Evolutionary conservation across 2,329 filamentous ascomycete species (phyloP).

Genomic region (Ophiosphaerella narmari): DNA sequence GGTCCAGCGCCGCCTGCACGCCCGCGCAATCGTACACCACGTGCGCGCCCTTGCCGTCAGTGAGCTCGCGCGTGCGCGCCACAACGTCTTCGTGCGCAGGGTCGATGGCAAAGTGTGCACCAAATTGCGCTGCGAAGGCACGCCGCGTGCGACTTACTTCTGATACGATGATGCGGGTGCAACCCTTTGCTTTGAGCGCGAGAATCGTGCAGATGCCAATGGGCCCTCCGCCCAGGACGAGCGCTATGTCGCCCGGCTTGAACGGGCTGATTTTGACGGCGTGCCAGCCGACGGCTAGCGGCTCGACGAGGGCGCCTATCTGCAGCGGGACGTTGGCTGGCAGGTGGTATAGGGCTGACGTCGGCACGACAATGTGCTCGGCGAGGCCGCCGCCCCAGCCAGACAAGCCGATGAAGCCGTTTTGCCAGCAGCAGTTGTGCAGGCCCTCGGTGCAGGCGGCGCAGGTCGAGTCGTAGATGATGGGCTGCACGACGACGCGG

Average conservation of each 20-base stretch:
- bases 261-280: slow-evolving; percentile 58
- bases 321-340: slow-evolving; percentile 59
- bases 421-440: slow-evolving; percentile 60
- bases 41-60: slow-evolving; percentile 53
- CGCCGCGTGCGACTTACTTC: slow-evolving; percentile 56
- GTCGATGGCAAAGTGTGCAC: slow-evolving; percentile 58
- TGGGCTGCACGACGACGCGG: slow-evolving; percentile 57
- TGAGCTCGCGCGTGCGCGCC: slow-evolving; percentile 49
- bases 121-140: slow-evolving; percentile 56
- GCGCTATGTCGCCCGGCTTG: slow-evolving; percentile 51
- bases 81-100: slow-evolving; percentile 56
- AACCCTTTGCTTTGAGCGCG: slow-evolving; percentile 37
- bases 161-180: slow-evolving; percentile 56
- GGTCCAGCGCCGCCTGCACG: slow-evolving; percentile 56
- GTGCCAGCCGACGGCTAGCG: slow-evolving; percentile 61
- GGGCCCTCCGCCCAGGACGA: slow-evolving; percentile 59
- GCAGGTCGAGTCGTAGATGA: slow-evolving; percentile 60
- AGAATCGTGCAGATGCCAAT: slow-evolving; percentile 53
- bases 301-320: slow-evolving; percentile 59
- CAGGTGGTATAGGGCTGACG: slow-evolving; percentile 52
- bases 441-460: slow-evolving; percentile 57
- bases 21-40: slow-evolving; percentile 60
- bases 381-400: slow-evolving; percentile 58
- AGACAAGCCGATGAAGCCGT: slow-evolving; percentile 59
- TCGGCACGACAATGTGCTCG: slow-evolving; percentile 58